These are phyloP conservation scores for Puccinia polysora DNA, from an alignment of 1,284 basidiomycete genomes.

Conservation along the genomic window DNA sequence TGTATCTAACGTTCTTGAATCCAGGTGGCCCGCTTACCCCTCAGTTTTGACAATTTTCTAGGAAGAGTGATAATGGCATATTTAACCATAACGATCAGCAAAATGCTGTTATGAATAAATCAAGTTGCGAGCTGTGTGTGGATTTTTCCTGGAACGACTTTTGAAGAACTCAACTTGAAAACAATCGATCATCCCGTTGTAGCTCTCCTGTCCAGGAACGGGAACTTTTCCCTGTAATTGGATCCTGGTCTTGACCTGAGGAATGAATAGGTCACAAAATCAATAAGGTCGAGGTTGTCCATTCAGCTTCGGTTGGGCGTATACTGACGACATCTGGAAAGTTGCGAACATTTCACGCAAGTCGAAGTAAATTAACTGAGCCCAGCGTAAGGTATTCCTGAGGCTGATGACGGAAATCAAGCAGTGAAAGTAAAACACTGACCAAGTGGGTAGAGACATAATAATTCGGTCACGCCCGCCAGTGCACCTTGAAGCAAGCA, in stretches of 20 bases:
- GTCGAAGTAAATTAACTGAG: no score
- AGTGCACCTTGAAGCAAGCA: conserved; percentile 3
- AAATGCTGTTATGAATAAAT: conserved; percentile 43
- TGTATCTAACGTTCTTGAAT: not conserved
- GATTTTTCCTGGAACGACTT: no score
- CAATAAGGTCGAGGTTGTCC: conserved; percentile 49
- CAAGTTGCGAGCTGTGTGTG: conserved; percentile 71
- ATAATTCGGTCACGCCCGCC: conserved; percentile 68
- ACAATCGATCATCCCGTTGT: conserved; percentile 69
- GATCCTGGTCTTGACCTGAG: conserved; percentile 86
- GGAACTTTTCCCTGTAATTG: conserved; percentile 78
- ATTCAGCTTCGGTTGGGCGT: not conserved
- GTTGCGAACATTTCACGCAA: conserved; percentile 49
- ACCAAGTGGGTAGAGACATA: conserved; percentile 90
- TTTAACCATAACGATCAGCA: not conserved
- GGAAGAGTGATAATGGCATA: not conserved
- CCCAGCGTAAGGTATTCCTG: no score
- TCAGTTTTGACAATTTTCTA: conserved; percentile 41
- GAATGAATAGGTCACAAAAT: conserved; percentile 47
- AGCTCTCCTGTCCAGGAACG: conserved; percentile 56
- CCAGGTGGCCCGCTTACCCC: conserved; percentile 11
- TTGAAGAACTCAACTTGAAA: conserved; percentile 61
- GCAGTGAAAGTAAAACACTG: no score
- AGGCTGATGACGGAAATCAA: no score
- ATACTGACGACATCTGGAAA: conserved; percentile 49